Evolutionary conservation across 352 stramenopile genomes (phyloP).

Genomic region (Globisporangium parvum): DNA sequence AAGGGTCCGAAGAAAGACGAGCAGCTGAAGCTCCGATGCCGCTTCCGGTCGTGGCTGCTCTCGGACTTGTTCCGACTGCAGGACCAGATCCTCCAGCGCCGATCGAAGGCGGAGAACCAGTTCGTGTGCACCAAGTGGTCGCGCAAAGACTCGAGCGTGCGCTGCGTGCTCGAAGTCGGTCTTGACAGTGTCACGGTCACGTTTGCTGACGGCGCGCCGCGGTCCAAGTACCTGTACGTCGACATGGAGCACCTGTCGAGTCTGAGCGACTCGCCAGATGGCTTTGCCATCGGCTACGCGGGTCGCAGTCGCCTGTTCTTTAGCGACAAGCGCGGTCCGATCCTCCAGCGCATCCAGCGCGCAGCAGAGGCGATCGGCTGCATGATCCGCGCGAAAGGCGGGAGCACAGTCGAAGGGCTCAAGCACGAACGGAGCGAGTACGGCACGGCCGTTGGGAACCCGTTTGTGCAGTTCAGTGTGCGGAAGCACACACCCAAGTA

Average conservation of each 20-base stretch:
- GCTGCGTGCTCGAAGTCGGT: slow-evolving; percentile 50
- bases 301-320: slow-evolving; percentile 72
- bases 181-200: slow-evolving; percentile 50
- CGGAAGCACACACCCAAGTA: slow-evolving; percentile 70
- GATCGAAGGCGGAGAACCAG: slow-evolving; percentile 23
- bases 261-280: slow-evolving; percentile 47
- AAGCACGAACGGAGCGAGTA: slow-evolving; percentile 40
- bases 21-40: slow-evolving; percentile 71
- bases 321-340: slow-evolving; percentile 40
- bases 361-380: slow-evolving; percentile 57
- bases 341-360: slow-evolving; percentile 48
- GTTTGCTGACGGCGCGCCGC: slow-evolving; percentile 29
- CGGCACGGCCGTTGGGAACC: slow-evolving; percentile 35
- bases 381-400: slow-evolving; percentile 30
- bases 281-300: slow-evolving; percentile 59
- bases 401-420: slow-evolving; percentile 34
- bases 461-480: slow-evolving; percentile 69
- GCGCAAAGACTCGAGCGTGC: slow-evolving; percentile 32
- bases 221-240: slow-evolving; percentile 76
- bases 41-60: slow-evolving; percentile 68
- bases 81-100: slow-evolving; percentile 38
- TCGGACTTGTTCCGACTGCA: slow-evolving; percentile 74
- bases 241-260: slow-evolving; percentile 73
- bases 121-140: slow-evolving; percentile 67
- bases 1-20: slow-evolving; percentile 82